Evolutionary conservation across 2,329 filamentous ascomycete species (phyloP).

Genomic region (Fusarium phyllophilum): DNA sequence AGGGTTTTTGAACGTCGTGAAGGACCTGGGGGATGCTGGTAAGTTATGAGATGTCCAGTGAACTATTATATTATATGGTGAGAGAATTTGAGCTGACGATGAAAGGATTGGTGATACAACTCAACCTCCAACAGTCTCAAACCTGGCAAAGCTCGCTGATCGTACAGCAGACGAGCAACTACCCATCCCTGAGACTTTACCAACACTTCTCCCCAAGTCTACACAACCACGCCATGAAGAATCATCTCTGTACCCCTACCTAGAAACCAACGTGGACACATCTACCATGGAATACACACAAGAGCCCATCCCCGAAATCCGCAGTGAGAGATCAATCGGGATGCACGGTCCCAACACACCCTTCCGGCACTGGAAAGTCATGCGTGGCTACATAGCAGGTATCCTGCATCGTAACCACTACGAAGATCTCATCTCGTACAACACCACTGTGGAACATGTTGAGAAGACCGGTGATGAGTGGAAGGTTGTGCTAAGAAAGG

Average conservation of each 20-base stretch:
- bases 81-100: neutral
- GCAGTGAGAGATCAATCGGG: constrained; percentile 44
- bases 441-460: constrained; percentile 70
- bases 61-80: neutral
- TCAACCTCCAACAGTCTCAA: constrained; percentile 53
- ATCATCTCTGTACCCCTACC: constrained; percentile 68
- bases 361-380: constrained; percentile 69
- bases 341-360: constrained; percentile 67
- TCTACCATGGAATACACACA: constrained; percentile 69
- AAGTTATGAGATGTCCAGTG: constrained; percentile 11
- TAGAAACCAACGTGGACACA: constrained; percentile 73
- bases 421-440: constrained; percentile 61
- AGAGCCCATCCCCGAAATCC: constrained; percentile 60
- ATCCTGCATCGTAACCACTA: constrained; percentile 65
- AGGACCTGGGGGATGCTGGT: constrained; percentile 70
- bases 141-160: constrained; percentile 58
- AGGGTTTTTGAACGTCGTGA: constrained; percentile 71
- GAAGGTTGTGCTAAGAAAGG: constrained; percentile 60
- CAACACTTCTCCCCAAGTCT: constrained; percentile 55
- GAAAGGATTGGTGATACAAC: constrained; percentile 56
- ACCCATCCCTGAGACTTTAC: constrained; percentile 58
- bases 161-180: constrained; percentile 62
- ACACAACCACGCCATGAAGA: constrained; percentile 63
- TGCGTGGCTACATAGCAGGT: constrained; percentile 63
- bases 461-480: constrained; percentile 62